Evolutionary conservation across 805 yeast species (phyloP).

Genomic region (Yamadazyma paraphyllophila): DNA sequence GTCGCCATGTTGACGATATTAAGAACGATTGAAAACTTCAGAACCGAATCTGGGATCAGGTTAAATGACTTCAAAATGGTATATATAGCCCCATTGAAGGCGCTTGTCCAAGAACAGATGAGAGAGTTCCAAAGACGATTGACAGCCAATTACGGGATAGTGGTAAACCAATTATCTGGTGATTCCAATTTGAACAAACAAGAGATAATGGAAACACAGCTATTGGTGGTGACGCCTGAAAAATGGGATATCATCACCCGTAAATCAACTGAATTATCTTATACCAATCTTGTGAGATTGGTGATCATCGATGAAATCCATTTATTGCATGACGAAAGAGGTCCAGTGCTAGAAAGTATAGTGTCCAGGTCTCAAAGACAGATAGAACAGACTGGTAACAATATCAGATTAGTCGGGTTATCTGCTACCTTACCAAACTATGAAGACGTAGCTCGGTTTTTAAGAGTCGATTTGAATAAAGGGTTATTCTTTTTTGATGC

Average conservation of each 20-base stretch:
- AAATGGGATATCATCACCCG: conserved; percentile 97
- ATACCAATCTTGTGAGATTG: conserved; percentile 61
- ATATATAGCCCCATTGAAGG: conserved; percentile 90
- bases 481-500: conserved; percentile 83
- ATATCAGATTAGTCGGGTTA: conserved; percentile 74
- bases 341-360: conserved; percentile 88
- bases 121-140: conserved; percentile 77
- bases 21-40: conserved; percentile 54
- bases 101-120: conserved; percentile 93
- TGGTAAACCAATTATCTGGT: conserved; percentile 87
- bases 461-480: conserved; percentile 54
- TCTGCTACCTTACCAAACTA: conserved; percentile 94
- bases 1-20: conserved; percentile 86
- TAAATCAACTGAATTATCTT: conserved; percentile 63
- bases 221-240: conserved; percentile 92
- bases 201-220: conserved; percentile 75
- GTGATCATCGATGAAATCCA: conserved; percentile 91
- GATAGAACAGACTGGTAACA: conserved; percentile 40
- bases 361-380: conserved; percentile 69
- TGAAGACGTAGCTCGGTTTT: conserved; percentile 77
- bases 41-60: conserved; percentile 49
- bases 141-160: conserved; percentile 55
- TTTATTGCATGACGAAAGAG: conserved; percentile 88
- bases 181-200: conserved; percentile 74
- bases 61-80: conserved; percentile 68